These are phyloP conservation scores for Penicillium fimorum DNA, from an alignment of 495 filamentous ascomycete genomes.

Conservation along the genomic window DNA sequence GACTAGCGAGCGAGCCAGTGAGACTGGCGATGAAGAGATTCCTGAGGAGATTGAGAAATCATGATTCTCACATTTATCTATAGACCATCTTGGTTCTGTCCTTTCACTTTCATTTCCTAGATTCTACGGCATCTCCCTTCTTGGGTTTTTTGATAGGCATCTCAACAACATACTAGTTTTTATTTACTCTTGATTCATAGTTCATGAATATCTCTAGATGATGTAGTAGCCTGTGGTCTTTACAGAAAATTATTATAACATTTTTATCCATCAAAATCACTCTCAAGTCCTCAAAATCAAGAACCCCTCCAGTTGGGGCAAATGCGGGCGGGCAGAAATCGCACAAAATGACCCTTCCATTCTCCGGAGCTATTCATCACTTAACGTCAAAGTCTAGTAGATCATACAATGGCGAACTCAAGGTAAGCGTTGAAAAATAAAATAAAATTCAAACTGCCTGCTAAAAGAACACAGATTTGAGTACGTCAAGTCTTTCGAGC, in stretches of 20 bases:
- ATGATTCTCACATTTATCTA: constrained; percentile 10
- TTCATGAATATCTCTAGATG: background rate
- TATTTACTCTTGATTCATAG: background rate
- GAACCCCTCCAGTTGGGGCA: constrained; percentile 1
- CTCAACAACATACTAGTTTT: background rate
- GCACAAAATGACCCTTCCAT: constrained; percentile 26
- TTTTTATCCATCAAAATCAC: background rate
- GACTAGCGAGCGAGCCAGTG: constrained; percentile 48
- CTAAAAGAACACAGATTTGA: constrained; percentile 63
- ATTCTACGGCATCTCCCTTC: constrained; percentile 4
- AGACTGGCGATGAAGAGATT: constrained; percentile 50
- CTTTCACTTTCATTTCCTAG: constrained; percentile 16
- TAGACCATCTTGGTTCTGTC: constrained; percentile 10
- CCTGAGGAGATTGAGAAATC: constrained; percentile 27
- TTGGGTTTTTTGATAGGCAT: constrained; percentile 8
- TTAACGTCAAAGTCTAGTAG: constrained; percentile 12
- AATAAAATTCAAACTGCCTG: background rate
- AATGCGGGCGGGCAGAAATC: constrained; percentile 20
- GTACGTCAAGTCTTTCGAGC: constrained; percentile 90
- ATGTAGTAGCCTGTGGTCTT: background rate
- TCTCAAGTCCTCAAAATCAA: background rate
- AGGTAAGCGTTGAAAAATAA: constrained; percentile 41
- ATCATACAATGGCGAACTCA: constrained; percentile 59
- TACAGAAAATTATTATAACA: background rate
- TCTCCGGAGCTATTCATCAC: constrained; percentile 6